Conservation (phyloP, 148 eudicot genomes). For the Camellia japonica region DNA sequence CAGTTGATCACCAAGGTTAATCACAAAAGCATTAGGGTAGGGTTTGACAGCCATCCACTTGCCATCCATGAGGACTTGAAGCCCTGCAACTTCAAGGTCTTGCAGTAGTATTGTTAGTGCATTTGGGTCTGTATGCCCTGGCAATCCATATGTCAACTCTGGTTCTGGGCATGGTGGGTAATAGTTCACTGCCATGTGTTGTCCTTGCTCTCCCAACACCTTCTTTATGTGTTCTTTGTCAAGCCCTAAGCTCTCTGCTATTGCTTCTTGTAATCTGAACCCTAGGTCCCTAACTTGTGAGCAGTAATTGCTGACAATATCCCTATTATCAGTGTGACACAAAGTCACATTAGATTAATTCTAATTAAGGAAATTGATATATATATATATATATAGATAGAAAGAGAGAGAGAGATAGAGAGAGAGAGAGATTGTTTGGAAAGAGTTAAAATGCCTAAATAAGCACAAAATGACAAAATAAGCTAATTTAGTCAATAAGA, state of each 20-base stretch:
- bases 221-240: constrained; percentile 44
- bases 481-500: too few species aligned
- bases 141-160: constrained; percentile 79
- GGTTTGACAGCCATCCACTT: constrained; percentile 75
- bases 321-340: constrained; percentile 40
- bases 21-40: constrained; percentile 65
- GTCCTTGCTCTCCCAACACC: constrained; percentile 69
- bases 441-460: too few species aligned
- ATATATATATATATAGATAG: too few species aligned
- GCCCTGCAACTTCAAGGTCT: constrained; percentile 62
- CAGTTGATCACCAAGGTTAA: constrained; percentile 84
- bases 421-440: too few species aligned
- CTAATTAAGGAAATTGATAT: too few species aligned
- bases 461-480: too few species aligned
- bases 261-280: constrained; percentile 48
- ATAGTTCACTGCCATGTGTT: constrained; percentile 88
- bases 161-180: constrained; percentile 90
- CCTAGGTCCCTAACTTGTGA: constrained; percentile 59
- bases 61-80: constrained; percentile 76
- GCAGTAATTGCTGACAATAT: constrained; percentile 49
- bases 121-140: constrained; percentile 86
- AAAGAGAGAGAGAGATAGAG: too few species aligned
- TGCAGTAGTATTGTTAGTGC: constrained; percentile 88
- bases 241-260: constrained; percentile 67
- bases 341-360: too few species aligned